These are phyloP conservation scores for Taphrina flavorubra DNA, from an alignment of 1,139 yeast genomes.

Conservation along the genomic window DNA sequence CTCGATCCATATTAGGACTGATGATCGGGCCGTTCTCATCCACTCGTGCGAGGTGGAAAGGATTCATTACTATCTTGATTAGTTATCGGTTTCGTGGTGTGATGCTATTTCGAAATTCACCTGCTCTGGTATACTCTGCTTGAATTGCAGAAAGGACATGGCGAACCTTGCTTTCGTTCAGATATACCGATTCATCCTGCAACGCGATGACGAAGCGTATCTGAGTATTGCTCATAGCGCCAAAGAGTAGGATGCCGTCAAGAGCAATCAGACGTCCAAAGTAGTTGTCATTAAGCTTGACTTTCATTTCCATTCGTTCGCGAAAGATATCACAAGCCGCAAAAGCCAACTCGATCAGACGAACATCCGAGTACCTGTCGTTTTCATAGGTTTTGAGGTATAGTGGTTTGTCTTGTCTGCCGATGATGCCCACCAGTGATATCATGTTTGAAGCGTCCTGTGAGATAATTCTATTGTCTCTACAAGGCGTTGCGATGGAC, in stretches of 20 bases:
- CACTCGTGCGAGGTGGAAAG: slow-evolving; percentile 35
- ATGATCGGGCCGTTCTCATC: slow-evolving; percentile 35
- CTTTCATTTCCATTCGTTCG: slow-evolving; percentile 6
- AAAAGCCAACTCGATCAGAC: slow-evolving; percentile 36
- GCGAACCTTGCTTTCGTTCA: slow-evolving; percentile 21
- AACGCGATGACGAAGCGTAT: slow-evolving; percentile 50
- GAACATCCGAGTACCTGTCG: slow-evolving; percentile 25
- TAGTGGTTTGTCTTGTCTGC: slow-evolving; percentile 37
- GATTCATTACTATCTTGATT: slow-evolving; percentile 17
- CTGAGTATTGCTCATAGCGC: slow-evolving; percentile 54
- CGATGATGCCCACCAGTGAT: slow-evolving; percentile 36
- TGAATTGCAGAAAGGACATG: slow-evolving; percentile 17
- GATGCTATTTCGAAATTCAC: neutral
- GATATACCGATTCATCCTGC: slow-evolving; percentile 2
- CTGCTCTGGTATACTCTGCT: slow-evolving; percentile 30
- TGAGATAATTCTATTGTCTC: neutral
- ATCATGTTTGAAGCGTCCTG: slow-evolving; percentile 1
- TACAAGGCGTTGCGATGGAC: no score
- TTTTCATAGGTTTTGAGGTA: slow-evolving; percentile 22
- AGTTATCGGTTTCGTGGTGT: neutral
- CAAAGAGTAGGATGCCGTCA: slow-evolving; percentile 56
- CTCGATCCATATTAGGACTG: slow-evolving; percentile 27
- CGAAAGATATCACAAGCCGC: slow-evolving; percentile 34
- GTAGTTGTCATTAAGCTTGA: slow-evolving; percentile 49
- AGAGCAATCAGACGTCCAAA: slow-evolving; percentile 53